Evolutionary conservation across 495 filamentous ascomycete species (phyloP), one percentile per base, ranked within the genome.

Genomic region (Tuber borchii): DNA sequence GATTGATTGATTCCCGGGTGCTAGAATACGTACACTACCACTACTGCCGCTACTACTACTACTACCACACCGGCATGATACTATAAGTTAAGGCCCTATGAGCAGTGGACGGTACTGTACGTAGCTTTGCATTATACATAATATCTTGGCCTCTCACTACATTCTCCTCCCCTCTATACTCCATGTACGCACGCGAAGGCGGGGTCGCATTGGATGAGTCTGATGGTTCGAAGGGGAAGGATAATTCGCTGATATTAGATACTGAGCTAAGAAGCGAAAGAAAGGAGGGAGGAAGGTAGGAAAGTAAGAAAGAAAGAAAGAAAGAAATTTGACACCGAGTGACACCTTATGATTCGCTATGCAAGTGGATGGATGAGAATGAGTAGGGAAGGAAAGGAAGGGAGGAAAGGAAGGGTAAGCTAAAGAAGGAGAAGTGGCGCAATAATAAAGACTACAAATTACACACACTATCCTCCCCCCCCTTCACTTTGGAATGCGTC

Each of bases 271-370:
- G 22, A 4, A 61, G 22, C 34, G 20, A 26, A 56, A n/a, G 48
- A 22, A n/a, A 9, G 48, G 5, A 71, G 37, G 12, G 16, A 42
- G 7, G 16, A 5, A 42, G 39, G 5, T 40, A 40, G 39, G 39
- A 1, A 61, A 10, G 22, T 61, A 61, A 14, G 51, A 22, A n/a
- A 9, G 48, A 5, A 71, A 71, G 12, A 34, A 42, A 20, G 6
- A 5, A 42, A n/a, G 3, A 10, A 71, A 71, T 17, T 8, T n/a
- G 7, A 71, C 5, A n/a, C 22, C 70, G 70, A 71, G 43, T 45
- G 39, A 45, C 26, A 71, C 70, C 43, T 2, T 71, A 45, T 45
- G 70, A 45, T 71, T n/a, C 34, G 39, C 70, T 22, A 71, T 45
- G 39, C 43, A 22, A 16, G 12, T 71, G 26, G 31, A 61, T 26